Conservation (phyloP, 208 protist genomes). For the Trypanosomatidae sp. region DNA sequence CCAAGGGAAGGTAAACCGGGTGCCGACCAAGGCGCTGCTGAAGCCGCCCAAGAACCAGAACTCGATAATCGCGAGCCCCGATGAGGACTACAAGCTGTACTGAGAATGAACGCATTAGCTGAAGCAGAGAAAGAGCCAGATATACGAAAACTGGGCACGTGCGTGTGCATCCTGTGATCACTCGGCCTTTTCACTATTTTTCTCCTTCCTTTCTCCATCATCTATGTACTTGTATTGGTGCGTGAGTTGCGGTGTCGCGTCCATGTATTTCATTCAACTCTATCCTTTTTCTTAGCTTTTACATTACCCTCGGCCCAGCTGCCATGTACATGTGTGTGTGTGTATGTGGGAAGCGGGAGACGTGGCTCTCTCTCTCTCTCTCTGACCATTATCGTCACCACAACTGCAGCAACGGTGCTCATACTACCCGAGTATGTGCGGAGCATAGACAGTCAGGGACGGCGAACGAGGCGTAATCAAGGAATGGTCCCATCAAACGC, state of each 20-base stretch:
- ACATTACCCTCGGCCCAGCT: not conserved
- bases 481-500: not conserved
- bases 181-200: not conserved
- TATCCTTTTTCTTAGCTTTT: not conserved
- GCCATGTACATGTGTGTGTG: not conserved
- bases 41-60: constrained; percentile 40
- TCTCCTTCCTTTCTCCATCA: not conserved
- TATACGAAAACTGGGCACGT: not conserved
- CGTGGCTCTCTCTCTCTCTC: not conserved
- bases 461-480: not conserved
- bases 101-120: not conserved
- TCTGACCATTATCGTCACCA: not conserved
- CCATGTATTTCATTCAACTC: not conserved
- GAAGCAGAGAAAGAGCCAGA: not conserved
- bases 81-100: constrained; percentile 30
- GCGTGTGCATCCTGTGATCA: not conserved
- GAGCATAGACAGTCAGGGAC: not conserved
- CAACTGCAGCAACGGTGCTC: not conserved
- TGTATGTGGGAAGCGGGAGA: not conserved
- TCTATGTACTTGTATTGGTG: not conserved
- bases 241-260: not conserved
- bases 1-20: constrained; percentile 37
- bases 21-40: constrained; percentile 47
- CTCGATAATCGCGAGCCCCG: constrained; percentile 37
- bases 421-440: not conserved